Percentiles rank a stretch among this genome's conserved stretches.
Evolutionary conservation across 805 yeast species (phyloP).

Genomic region (Suhomyces xylopsoci): DNA sequence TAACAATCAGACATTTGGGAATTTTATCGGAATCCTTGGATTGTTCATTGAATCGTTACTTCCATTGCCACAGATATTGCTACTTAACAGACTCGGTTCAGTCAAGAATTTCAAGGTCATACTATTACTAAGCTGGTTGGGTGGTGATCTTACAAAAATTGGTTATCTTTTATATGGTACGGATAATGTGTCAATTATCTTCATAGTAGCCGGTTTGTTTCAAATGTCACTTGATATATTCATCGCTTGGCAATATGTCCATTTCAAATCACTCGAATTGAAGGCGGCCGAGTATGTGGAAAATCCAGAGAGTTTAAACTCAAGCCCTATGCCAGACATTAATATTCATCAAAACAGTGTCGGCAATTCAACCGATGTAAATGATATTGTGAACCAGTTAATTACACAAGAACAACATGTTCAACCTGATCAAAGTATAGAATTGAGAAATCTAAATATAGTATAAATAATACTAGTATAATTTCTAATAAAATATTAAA

Average conservation of each 20-base stretch:
- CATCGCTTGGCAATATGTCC: conserved; percentile 69
- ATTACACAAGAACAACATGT: not conserved
- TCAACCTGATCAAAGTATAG: conserved; percentile 4
- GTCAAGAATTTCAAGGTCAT: conserved; percentile 78
- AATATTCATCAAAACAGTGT: not conserved
- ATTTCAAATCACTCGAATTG: conserved; percentile 42
- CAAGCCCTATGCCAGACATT: not conserved
- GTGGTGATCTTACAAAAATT: conserved; percentile 82
- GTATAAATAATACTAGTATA: not conserved
- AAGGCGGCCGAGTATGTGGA: not conserved
- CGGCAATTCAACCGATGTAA: not conserved
- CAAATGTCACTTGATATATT: conserved; percentile 74
- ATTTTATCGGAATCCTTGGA: conserved; percentile 57
- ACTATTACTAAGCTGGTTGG: conserved; percentile 76
- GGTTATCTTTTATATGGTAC: conserved; percentile 76
- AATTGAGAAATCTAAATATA: not conserved
- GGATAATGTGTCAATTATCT: conserved; percentile 59
- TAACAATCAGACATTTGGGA: conserved; percentile 38
- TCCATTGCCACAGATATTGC: conserved; percentile 76
- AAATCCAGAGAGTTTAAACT: not conserved
- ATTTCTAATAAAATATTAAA: not conserved
- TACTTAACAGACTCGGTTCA: conserved; percentile 61
- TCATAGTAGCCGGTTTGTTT: conserved; percentile 68
- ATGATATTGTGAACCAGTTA: conserved; percentile 2
- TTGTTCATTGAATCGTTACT: conserved; percentile 68